phyloP scores from a whole-genome alignment of 1,284 basidiomycete species.

The Thecaphora thlaspeos region DNA sequence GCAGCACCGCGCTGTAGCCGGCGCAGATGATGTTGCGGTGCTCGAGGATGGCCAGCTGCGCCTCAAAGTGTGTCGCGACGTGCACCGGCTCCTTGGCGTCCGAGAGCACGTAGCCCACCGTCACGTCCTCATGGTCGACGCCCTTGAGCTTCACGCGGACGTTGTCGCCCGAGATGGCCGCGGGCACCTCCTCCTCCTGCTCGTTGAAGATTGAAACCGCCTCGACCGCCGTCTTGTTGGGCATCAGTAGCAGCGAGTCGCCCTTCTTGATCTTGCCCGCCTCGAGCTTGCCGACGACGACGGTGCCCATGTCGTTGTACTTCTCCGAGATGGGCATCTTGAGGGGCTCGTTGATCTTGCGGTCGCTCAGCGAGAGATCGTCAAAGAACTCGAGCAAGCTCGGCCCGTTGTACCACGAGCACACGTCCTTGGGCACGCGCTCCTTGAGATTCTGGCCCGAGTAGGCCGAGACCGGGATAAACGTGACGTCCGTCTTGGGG shows the following conservation, averaged over 20 bases:
- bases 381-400: conserved; percentile 51
- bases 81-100: conserved; percentile 50
- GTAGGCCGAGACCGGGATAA: conserved; percentile 55
- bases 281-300: conserved; percentile 57
- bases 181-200: conserved; percentile 56
- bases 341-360: conserved; percentile 53
- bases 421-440: conserved; percentile 38
- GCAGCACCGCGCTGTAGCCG: conserved; percentile 56
- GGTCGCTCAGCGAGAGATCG: conserved; percentile 49
- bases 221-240: conserved; percentile 51
- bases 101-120: conserved; percentile 51
- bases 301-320: conserved; percentile 58
- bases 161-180: conserved; percentile 57
- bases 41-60: conserved; percentile 57
- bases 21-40: conserved; percentile 57
- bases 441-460: conserved; percentile 57
- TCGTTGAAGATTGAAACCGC: conserved; percentile 53
- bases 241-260: conserved; percentile 51
- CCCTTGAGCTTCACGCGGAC: conserved; percentile 57
- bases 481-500: conserved; percentile 56
- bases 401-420: conserved; percentile 52
- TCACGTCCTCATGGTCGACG: conserved; percentile 54
- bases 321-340: conserved; percentile 57
- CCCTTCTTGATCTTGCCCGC: conserved; percentile 53
- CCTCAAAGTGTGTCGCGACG: conserved; percentile 55